Percentiles rank a stretch among this genome's conserved stretches.
phyloP scores from a whole-genome alignment of 1,284 basidiomycete genomes.

The Schizophyllum amplum region DNA sequence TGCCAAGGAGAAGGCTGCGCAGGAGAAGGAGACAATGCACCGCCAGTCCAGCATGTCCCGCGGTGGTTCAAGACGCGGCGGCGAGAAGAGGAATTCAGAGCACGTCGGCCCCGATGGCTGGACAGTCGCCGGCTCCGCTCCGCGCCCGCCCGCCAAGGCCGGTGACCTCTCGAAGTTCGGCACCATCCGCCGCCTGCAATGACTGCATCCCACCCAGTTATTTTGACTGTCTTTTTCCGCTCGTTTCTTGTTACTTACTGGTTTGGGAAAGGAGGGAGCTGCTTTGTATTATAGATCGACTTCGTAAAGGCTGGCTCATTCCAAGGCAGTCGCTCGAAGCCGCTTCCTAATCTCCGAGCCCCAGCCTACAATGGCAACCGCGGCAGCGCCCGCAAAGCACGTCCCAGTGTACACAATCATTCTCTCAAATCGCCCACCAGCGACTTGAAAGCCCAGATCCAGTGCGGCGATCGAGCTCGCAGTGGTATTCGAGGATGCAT shows the following conservation, averaged over 20 bases:
- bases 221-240: too few relatives aligned
- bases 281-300: too few relatives aligned
- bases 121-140: constrained; percentile 64
- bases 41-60: constrained; percentile 37
- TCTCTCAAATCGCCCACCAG: constrained; percentile 22
- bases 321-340: background rate
- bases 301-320: too few relatives aligned
- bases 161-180: constrained; percentile 86
- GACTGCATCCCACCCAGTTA: too few relatives aligned
- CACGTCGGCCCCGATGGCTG: constrained; percentile 70
- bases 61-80: constrained; percentile 81
- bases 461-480: too few relatives aligned
- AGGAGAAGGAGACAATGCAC: constrained; percentile 54
- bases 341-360: background rate
- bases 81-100: constrained; percentile 17
- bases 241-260: too few relatives aligned
- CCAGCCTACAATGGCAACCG: constrained; percentile 21
- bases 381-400: constrained; percentile 27
- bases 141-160: constrained; percentile 66
- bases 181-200: constrained; percentile 74
- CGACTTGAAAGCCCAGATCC: constrained; percentile 24
- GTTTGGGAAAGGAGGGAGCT: too few relatives aligned
- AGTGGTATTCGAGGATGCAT: background rate
- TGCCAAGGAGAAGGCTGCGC: constrained; percentile 39
- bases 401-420: constrained; percentile 29